Evolutionary conservation across 2,329 filamentous ascomycete species (phyloP), one percentile per base, ranked within the genome.

Genomic region (Chalaropsis ovoidea): DNA sequence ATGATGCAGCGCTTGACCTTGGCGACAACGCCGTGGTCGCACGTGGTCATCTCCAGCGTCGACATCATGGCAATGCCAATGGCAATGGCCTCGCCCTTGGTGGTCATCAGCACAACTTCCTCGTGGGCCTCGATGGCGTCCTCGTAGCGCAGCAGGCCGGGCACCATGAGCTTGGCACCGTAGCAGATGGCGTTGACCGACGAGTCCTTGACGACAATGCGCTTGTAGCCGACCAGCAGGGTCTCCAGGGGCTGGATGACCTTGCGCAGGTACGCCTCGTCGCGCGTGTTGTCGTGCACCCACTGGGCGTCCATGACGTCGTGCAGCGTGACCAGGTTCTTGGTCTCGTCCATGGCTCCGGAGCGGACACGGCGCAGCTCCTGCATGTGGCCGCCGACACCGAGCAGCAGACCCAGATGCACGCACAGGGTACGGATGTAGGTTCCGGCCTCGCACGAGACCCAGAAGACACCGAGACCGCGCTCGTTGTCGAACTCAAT

Each of bases 1-100:
- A 99, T 99, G 77, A 99, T 99, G 78, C 92, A 96, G 72, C 94
- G 88, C 87, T 99, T 99, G 75, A 99, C 90, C 82, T 96, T 97
- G 72, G 94, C 94, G 67, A 97, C 93, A 67, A 96, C 91, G 72
- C 94, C 94, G 77, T 99, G 94, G 75, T 97, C 92, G 77, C 94
- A 97, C 42, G 91, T 93, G 39, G 90, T 90, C 77, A 99, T 89
- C 79, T 97, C 94, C 61, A 96, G 91, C 2, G 92, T 95, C 47
- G 91, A 96, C 94, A 99, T 99, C 77, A 95, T 90, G 19, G 94
- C 91, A 72, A 96, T 95, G 72, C 89, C 94, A 68, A 99, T 84
- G 67, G 94, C 94, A 73, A 99, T 96, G 56, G 94, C 94, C 80
- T 99, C 94, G 72, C 94, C 94, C 84, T 99, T 99, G 73, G 94